These are phyloP conservation scores for Pythium sp. DNA, from an alignment of 352 stramenopile species.

Conservation along the genomic window DNA sequence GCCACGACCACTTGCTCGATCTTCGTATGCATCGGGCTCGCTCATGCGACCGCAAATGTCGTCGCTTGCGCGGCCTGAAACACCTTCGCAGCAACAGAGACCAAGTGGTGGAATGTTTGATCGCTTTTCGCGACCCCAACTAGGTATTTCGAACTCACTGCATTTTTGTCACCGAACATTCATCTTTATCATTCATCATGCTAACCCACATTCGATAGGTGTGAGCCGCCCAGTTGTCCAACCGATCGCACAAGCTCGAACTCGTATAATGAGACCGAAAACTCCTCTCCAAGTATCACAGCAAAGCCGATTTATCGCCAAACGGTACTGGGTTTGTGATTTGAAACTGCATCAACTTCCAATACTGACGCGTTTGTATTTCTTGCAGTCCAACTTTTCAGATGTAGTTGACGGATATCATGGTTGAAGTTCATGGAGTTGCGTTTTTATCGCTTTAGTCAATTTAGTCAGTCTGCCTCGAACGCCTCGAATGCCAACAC, in stretches of 20 bases:
- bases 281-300: slow-evolving; percentile 68
- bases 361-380: background rate
- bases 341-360: background rate
- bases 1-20: slow-evolving; percentile 34
- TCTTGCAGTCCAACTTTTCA: slow-evolving; percentile 17
- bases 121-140: slow-evolving; percentile 57
- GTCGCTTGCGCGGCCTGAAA: slow-evolving; percentile 31
- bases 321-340: slow-evolving; percentile 33
- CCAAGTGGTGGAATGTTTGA: slow-evolving; percentile 59
- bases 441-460: background rate
- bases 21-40: slow-evolving; percentile 21
- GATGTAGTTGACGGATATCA: slow-evolving; percentile 6
- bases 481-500: background rate
- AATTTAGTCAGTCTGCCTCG: background rate
- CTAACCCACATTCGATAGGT: slow-evolving; percentile 14
- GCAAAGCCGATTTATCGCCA: slow-evolving; percentile 54
- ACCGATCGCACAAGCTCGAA: slow-evolving; percentile 35
- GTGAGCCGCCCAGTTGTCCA: slow-evolving; percentile 36
- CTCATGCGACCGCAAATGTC: slow-evolving; percentile 25
- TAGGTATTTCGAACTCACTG: slow-evolving; percentile 23
- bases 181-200: background rate
- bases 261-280: slow-evolving; percentile 64
- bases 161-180: background rate
- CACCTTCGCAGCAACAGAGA: slow-evolving; percentile 41
- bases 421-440: background rate